These are phyloP conservation scores for Diplocarpon rosae DNA, from an alignment of 2,329 filamentous ascomycete genomes.

Conservation along the genomic window DNA sequence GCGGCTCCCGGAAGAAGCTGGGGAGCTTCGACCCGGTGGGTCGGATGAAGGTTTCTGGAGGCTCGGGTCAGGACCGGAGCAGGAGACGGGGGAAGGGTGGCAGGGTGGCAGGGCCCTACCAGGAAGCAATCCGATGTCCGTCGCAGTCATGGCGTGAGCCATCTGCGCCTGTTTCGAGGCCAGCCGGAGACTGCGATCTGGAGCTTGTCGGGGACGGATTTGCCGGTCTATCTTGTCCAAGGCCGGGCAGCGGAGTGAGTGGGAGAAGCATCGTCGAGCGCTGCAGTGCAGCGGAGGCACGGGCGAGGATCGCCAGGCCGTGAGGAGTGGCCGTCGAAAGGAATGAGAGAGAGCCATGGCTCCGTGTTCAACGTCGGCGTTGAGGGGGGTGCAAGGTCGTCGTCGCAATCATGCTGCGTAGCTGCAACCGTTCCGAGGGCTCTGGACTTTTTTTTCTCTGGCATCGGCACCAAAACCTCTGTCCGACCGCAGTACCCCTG, in stretches of 20 bases:
- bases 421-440: neutral
- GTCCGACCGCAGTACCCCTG: too few relatives aligned
- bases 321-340: constrained; percentile 19
- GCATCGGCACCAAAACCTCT: too few relatives aligned
- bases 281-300: neutral
- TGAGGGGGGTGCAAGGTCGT: neutral
- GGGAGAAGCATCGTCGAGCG: constrained; percentile 19
- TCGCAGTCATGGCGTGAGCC: constrained; percentile 6
- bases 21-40: constrained; percentile 26
- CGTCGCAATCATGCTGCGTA: neutral
- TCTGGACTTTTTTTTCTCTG: neutral
- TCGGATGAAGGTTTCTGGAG: constrained; percentile 29
- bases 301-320: constrained; percentile 5
- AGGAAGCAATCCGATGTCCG: constrained; percentile 21
- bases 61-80: constrained; percentile 7
- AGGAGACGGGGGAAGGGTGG: too few relatives aligned
- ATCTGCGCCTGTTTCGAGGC: constrained; percentile 7
- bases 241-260: constrained; percentile 7
- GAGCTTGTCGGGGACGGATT: neutral
- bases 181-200: constrained; percentile 13
- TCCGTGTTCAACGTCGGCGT: neutral
- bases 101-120: constrained; percentile 16
- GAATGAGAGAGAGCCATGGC: constrained; percentile 6
- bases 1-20: constrained; percentile 21
- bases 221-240: neutral